These are phyloP conservation scores for Ustanciosporium gigantosporum DNA, from an alignment of 1,284 basidiomycete species.

Conservation along the genomic window DNA sequence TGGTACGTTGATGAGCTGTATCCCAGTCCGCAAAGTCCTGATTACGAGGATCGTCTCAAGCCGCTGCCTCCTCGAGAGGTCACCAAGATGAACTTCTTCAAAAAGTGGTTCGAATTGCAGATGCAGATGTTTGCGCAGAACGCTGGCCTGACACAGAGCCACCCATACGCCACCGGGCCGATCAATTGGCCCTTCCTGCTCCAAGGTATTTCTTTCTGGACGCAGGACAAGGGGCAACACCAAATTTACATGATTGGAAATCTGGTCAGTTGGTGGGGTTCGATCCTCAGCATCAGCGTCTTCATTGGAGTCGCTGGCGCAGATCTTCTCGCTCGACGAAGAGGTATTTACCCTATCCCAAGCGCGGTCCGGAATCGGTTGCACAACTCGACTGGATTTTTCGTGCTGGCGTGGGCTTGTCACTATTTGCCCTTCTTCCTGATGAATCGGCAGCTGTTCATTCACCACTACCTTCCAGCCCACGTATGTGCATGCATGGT, in stretches of 20 bases:
- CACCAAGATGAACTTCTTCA: conserved; percentile 85
- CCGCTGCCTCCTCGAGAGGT: conserved; percentile 68
- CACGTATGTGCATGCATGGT: conserved; percentile 83
- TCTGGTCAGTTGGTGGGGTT: conserved; percentile 90
- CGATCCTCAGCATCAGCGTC: conserved; percentile 79
- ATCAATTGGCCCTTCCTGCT: conserved; percentile 98
- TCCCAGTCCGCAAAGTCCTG: conserved; percentile 62
- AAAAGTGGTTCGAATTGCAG: conserved; percentile 91
- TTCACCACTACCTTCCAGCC: conserved; percentile 93
- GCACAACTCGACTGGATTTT: conserved; percentile 94
- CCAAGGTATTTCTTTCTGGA: conserved; percentile 98
- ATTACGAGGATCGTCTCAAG: conserved; percentile 43
- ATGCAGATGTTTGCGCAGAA: conserved; percentile 97
- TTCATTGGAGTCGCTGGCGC: conserved; percentile 87
- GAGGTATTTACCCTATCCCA: conserved; percentile 78
- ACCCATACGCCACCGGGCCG: conserved; percentile 91
- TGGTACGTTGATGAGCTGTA: conserved; percentile 89
- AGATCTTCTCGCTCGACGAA: conserved; percentile 81
- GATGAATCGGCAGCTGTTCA: conserved; percentile 86
- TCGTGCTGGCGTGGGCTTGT: conserved; percentile 88
- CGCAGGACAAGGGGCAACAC: conserved; percentile 73
- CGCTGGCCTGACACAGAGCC: conserved; percentile 87
- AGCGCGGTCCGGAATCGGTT: conserved; percentile 82
- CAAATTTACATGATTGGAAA: conserved; percentile 98
- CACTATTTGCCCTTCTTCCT: conserved; percentile 98